These are phyloP conservation scores for Mycosarcoma mackinlayi DNA, from an alignment of 1,284 basidiomycete genomes.

Conservation along the genomic window DNA sequence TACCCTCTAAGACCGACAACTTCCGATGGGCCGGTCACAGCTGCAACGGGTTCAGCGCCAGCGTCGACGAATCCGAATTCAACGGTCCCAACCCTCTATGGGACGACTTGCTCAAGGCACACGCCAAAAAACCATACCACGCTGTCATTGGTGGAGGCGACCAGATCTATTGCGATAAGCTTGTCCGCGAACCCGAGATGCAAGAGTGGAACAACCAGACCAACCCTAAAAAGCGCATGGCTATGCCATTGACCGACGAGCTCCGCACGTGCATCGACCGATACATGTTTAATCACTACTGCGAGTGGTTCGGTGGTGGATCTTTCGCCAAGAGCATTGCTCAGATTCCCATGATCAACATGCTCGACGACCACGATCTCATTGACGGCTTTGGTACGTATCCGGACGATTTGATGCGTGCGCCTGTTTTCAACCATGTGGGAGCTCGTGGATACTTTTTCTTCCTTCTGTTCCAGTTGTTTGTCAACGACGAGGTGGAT, in stretches of 20 bases:
- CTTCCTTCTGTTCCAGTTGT: constrained; percentile 67
- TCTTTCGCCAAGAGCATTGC: constrained; percentile 92
- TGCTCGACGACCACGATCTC: constrained; percentile 75
- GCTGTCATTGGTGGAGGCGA: constrained; percentile 78
- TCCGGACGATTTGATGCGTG: constrained; percentile 60
- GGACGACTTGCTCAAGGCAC: constrained; percentile 86
- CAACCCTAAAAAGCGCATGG: constrained; percentile 76
- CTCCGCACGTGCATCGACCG: constrained; percentile 84
- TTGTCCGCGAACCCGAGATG: constrained; percentile 69
- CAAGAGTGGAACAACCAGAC: constrained; percentile 82
- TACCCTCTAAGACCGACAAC: constrained; percentile 84
- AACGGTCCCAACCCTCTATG: constrained; percentile 75
- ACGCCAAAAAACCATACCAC: constrained; percentile 84
- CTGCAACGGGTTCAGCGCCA: constrained; percentile 73
- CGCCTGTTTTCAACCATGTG: constrained; percentile 62
- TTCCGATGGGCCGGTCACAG: constrained; percentile 91
- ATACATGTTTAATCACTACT: constrained; percentile 81
- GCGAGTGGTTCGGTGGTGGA: constrained; percentile 79
- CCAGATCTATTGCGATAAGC: constrained; percentile 63
- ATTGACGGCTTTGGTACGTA: constrained; percentile 93
- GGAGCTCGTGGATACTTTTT: constrained; percentile 62
- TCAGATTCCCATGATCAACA: constrained; percentile 79
- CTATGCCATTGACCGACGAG: constrained; percentile 77
- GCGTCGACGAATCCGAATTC: constrained; percentile 70
- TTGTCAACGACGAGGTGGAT: constrained; percentile 61